Conservation (phyloP, 2,329 filamentous ascomycete genomes). For the Fusarium sp. region DNA sequence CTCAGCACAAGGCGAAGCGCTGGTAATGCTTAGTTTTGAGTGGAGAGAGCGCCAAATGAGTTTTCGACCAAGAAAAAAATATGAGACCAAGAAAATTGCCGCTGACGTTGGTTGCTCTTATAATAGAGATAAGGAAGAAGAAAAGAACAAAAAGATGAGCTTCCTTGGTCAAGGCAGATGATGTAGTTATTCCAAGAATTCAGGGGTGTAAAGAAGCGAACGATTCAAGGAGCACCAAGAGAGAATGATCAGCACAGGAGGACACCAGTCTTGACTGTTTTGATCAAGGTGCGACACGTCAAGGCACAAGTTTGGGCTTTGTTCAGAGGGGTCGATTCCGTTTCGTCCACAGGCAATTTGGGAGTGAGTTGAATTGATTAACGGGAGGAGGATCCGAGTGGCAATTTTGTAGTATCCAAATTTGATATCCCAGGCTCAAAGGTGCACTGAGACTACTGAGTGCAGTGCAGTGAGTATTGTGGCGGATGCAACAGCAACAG, state of each 20-base stretch:
- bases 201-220: conserved; percentile 30
- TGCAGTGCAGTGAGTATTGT: conserved; percentile 17
- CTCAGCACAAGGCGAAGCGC: conserved; percentile 38
- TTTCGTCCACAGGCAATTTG: conserved; percentile 15
- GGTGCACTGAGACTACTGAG: not conserved
- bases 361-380: not conserved
- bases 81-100: conserved; percentile 3
- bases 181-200: conserved; percentile 24
- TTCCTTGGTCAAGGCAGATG: not conserved
- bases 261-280: conserved; percentile 35
- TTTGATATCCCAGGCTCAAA: conserved; percentile 33
- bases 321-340: conserved; percentile 35
- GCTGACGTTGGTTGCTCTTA: conserved; percentile 20
- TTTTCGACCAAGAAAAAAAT: not conserved
- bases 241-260: conserved; percentile 35
- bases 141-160: not conserved
- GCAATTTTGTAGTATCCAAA: conserved; percentile 37
- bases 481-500: conserved; percentile 29
- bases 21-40: conserved; percentile 20
- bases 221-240: conserved; percentile 28
- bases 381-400: conserved; percentile 27
- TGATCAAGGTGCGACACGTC: conserved; percentile 42
- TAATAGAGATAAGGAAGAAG: not conserved
- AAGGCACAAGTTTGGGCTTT: conserved; percentile 35
- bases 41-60: conserved; percentile 21